Conservation (phyloP, 2,329 filamentous ascomycete genomes). For the Zarea fungicola region DNA sequence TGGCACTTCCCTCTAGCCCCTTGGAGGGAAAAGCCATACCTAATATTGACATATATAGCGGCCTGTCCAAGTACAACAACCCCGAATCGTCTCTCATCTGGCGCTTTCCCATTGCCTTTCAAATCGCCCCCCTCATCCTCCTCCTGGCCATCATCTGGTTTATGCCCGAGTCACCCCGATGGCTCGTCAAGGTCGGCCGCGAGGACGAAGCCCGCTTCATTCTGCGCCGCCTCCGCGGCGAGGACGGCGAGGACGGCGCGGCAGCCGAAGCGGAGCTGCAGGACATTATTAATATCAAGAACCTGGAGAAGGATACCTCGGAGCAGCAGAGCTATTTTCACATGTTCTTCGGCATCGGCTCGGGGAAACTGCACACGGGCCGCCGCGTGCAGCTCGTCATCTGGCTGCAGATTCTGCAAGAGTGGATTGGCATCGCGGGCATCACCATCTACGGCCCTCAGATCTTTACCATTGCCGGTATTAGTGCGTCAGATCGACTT, state of each 20-base stretch:
- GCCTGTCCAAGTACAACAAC: slow-evolving; percentile 54
- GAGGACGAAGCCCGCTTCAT: slow-evolving; percentile 64
- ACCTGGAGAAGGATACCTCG: slow-evolving; percentile 57
- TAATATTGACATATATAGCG: slow-evolving; percentile 23
- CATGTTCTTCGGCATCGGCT: slow-evolving; percentile 64
- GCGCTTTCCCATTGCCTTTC: slow-evolving; percentile 66
- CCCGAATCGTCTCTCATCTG: slow-evolving; percentile 55
- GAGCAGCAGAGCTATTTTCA: slow-evolving; percentile 53
- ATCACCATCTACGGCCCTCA: slow-evolving; percentile 56
- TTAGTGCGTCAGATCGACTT: slow-evolving; percentile 52
- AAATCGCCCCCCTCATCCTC: slow-evolving; percentile 58
- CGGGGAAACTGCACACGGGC: slow-evolving; percentile 60
- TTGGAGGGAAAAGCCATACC: too few relatives aligned
- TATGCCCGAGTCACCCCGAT: slow-evolving; percentile 65
- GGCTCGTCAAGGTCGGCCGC: slow-evolving; percentile 61
- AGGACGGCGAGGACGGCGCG: slow-evolving; percentile 43
- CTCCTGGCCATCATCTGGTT: slow-evolving; percentile 56
- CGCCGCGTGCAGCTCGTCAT: slow-evolving; percentile 64
- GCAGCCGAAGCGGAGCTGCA: slow-evolving; percentile 59
- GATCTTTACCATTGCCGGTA: slow-evolving; percentile 64
- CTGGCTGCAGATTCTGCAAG: slow-evolving; percentile 67
- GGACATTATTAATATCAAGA: slow-evolving; percentile 61
- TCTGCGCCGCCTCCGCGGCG: slow-evolving; percentile 58
- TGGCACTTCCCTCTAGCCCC: too few relatives aligned
- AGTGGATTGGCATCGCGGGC: slow-evolving; percentile 65